phyloP scores from a whole-genome alignment of 2,329 filamentous ascomycete species.

The Aspergillus sp. region DNA sequence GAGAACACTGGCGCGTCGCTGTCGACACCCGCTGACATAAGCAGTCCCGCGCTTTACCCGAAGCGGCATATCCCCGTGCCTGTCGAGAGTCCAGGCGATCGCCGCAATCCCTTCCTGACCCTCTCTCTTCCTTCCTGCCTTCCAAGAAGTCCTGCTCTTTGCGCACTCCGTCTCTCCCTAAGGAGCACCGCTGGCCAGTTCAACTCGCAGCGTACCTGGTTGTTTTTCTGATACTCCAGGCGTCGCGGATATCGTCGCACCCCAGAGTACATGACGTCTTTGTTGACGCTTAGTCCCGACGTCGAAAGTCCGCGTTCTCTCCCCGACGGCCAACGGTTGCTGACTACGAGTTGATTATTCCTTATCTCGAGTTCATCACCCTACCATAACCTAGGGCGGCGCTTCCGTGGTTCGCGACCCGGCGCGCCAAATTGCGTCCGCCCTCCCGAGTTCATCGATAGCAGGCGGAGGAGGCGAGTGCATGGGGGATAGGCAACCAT shows the following conservation, averaged over 20 bases:
- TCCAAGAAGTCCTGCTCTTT: background rate
- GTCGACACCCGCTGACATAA: no score
- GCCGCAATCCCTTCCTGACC: background rate
- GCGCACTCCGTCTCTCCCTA: background rate
- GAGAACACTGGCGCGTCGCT: no score
- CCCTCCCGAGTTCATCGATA: constrained; percentile 7
- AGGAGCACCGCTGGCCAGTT: no score
- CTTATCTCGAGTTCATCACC: background rate
- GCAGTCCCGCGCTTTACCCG: background rate
- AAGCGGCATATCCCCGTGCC: background rate
- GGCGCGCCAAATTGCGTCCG: constrained; percentile 12
- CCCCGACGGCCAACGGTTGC: constrained; percentile 4
- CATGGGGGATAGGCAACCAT: constrained; percentile 41
- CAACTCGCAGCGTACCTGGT: background rate
- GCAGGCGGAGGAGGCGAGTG: constrained; percentile 15
- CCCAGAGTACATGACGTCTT: constrained; percentile 27
- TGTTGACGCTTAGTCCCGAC: constrained; percentile 20
- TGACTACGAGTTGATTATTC: background rate
- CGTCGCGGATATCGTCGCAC: constrained; percentile 10
- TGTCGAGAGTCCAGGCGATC: constrained; percentile 1
- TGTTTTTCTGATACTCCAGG: constrained; percentile 4
- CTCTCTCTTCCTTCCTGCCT: background rate
- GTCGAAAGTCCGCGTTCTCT: constrained; percentile 9
- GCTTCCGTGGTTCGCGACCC: background rate
- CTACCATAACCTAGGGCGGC: background rate